Base-by-base conservation (phyloP, 2,329 filamentous ascomycete genomes). In the Colletotrichum tofieldiae region DNA sequence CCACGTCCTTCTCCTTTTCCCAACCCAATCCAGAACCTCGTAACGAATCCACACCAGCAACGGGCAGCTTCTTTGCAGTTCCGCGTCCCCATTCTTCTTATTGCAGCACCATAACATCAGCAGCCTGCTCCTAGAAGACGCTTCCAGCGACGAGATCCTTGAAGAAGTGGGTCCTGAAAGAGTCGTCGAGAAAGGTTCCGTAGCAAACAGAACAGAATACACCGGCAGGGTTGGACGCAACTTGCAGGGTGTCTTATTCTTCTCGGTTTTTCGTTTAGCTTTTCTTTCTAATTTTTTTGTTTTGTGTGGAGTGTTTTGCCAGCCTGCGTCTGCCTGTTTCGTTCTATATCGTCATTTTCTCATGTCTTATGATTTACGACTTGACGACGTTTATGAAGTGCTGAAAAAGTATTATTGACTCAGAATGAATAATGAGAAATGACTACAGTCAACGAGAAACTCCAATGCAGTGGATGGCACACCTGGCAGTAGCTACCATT, bases 151-250 rank as follows among this genome's bases (percentile, higher is more conserved):
- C 11, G 11, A 23, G 23, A 8, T 55, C 11, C 35, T 37, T 12
- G 54, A 23, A 39, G 5, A 39, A 56, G 20, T 35, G 12, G 26
- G 11, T 12, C 4, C 54, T 5, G 5, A 18, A 41, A 41, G 35
- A 58, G n/a, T 9, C 3, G 6, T 35, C 14, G n/a, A 9, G 35
- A 3, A 23, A 9, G 29, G 9, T 35, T n/a, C 26, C n/a, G 8
- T 20, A 43, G 35, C 45, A 43, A 26, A 45, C 59, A 43, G 37
- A 26, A 45, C 59, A 43, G 37, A 43, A 59, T 41, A 54, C 37
- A 9, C 61, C n/a, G 23, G n/a, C 32, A 29, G 41, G 52, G 41
- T 52, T 69, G 61, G 12, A 55, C 12, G 52, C 23, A 20, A 41
- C 52, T 5, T 51, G 18, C 23, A 29, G 23, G 12, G 20, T 56